A percentile compares a stretch with the other conserved stretches of the same genome.
These are phyloP conservation scores for Pyrenochaeta sp. DNA, from an alignment of 2,329 filamentous ascomycete species.

Conservation along the genomic window DNA sequence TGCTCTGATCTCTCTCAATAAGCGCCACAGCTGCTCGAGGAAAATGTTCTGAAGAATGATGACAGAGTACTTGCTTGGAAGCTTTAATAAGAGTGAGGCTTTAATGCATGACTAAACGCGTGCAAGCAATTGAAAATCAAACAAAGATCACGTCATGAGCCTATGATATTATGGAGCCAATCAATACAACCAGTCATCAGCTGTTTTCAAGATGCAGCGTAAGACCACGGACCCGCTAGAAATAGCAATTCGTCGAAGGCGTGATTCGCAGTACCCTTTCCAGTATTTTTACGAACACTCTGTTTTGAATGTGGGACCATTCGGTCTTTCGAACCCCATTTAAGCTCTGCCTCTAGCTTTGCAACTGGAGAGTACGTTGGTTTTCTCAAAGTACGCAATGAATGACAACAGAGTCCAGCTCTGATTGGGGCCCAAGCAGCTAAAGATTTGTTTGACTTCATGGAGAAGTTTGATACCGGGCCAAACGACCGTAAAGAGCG, in stretches of 20 bases:
- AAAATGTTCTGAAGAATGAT: not conserved
- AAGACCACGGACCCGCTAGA: constrained; percentile 27
- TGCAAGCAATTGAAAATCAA: constrained; percentile 3
- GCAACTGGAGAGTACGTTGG: not conserved
- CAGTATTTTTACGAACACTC: no score
- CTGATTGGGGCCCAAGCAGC: not conserved
- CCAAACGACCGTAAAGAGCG: not conserved
- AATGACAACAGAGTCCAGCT: not conserved
- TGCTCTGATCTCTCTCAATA: constrained; percentile 5
- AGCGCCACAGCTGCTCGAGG: constrained; percentile 6
- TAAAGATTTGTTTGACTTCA: not conserved
- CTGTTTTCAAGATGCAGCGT: constrained; percentile 22
- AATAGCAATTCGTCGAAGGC: constrained; percentile 8
- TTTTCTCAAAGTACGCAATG: not conserved
- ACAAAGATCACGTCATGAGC: not conserved
- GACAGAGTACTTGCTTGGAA: not conserved
- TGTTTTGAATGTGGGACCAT: no score
- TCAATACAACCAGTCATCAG: not conserved
- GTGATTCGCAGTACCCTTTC: not conserved
- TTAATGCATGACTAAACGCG: not conserved
- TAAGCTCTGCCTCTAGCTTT: no score
- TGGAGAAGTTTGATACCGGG: not conserved
- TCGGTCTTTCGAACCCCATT: no score
- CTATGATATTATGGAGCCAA: not conserved
- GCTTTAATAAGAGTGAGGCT: not conserved